Percentiles rank a stretch among this genome's conserved stretches.
phyloP scores from a whole-genome alignment of 345 rosid genomes.

The Cardamine chenopodiifolia region DNA sequence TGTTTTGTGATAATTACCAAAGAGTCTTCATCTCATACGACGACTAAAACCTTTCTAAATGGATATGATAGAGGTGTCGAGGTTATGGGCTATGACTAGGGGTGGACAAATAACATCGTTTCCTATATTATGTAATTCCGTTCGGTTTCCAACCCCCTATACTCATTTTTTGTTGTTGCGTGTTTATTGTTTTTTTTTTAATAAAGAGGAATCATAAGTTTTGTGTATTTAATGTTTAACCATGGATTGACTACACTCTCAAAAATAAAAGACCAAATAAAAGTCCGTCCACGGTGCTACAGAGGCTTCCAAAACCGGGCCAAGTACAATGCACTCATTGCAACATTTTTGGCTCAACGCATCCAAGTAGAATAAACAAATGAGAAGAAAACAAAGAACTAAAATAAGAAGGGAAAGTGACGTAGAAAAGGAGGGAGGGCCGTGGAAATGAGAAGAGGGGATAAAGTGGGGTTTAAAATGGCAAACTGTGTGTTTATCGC shows the following conservation, averaged over 20 bases:
- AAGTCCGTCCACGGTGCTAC: conserved; percentile 19
- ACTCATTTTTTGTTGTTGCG: not conserved
- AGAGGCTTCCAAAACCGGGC: conserved; percentile 28
- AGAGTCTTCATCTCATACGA: conserved; percentile 1
- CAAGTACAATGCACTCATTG: conserved; percentile 18
- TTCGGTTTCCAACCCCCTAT: not conserved
- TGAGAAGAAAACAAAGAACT: conserved; percentile 9
- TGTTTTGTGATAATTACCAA: conserved; percentile 5
- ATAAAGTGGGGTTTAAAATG: conserved; percentile 46
- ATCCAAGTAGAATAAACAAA: conserved; percentile 27
- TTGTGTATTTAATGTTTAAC: not conserved
- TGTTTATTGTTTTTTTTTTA: no score
- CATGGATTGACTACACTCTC: not conserved
- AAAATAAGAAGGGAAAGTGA: conserved; percentile 37
- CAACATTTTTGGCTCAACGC: conserved; percentile 18
- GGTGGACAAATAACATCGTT: not conserved
- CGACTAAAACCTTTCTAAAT: not conserved
- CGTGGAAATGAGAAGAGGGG: conserved; percentile 37
- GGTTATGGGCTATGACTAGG: conserved; percentile 2
- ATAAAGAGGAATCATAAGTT: no score
- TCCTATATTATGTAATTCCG: not conserved
- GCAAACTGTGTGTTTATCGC: conserved; percentile 44
- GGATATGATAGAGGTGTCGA: not conserved
- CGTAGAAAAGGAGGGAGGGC: conserved; percentile 37
- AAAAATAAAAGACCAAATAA: not conserved